Conservation (phyloP, 1,284 basidiomycete genomes). For the Neolentinus lepideus region DNA sequence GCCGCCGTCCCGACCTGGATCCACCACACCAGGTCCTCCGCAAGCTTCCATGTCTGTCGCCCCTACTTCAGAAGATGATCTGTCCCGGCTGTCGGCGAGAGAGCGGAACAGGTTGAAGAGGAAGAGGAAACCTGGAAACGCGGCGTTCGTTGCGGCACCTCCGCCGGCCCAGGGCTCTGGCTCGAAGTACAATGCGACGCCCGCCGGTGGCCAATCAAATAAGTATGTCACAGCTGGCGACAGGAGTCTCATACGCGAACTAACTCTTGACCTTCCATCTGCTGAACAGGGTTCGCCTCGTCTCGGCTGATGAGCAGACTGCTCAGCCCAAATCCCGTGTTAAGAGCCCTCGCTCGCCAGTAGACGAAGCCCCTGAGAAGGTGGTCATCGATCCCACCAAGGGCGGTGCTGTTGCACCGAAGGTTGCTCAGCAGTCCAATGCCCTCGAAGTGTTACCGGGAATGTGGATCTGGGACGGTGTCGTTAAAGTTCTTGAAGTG, state of each 20-base stretch:
- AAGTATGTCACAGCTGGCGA: too few species aligned
- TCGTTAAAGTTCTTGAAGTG: constrained; percentile 78
- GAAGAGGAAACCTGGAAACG: constrained; percentile 84
- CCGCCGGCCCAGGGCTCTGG: constrained; percentile 45
- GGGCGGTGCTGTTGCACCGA: constrained; percentile 74
- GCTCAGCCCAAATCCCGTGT: constrained; percentile 39
- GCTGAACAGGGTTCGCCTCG: constrained; percentile 52
- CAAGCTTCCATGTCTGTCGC: constrained; percentile 34
- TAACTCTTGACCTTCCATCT: constrained; percentile 13
- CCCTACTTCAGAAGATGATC: constrained; percentile 35
- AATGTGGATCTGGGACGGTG: constrained; percentile 85
- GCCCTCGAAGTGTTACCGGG: constrained; percentile 69
- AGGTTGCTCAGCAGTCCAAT: constrained; percentile 64
- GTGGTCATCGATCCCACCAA: constrained; percentile 72
- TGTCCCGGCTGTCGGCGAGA: constrained; percentile 64
- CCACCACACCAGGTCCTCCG: constrained; percentile 50
- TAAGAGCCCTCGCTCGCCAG: constrained; percentile 45
- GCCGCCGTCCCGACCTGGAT: constrained; percentile 26
- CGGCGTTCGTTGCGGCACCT: constrained; percentile 66
- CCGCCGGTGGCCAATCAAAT: constrained; percentile 39
- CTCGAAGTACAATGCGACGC: constrained; percentile 48
- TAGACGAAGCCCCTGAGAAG: constrained; percentile 41
- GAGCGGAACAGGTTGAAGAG: constrained; percentile 89
- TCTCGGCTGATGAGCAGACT: constrained; percentile 46
- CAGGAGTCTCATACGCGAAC: too few species aligned